Evolutionary conservation across 352 stramenopile species (phyloP).

Genomic region (Nothophytophthora sp.): DNA sequence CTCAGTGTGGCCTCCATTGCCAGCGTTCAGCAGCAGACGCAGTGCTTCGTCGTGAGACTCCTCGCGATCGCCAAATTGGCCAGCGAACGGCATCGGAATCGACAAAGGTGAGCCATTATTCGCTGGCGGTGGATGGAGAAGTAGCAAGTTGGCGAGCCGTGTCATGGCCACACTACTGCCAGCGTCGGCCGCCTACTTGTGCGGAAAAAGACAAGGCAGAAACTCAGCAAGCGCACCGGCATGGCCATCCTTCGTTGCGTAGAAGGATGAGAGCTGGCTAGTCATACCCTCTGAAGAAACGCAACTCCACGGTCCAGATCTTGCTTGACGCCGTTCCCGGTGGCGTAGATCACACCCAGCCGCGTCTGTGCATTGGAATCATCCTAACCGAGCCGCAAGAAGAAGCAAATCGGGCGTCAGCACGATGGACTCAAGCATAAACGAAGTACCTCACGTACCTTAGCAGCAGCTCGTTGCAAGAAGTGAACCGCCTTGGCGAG

Average conservation of each 20-base stretch:
- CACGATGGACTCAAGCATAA: too few species aligned
- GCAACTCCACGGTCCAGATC: slow-evolving; percentile 59
- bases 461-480: slow-evolving; percentile 54
- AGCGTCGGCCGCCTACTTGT: slow-evolving; percentile 34
- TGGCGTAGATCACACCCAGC: slow-evolving; percentile 48
- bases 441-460: too few species aligned
- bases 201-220: not conserved
- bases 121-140: slow-evolving; percentile 15
- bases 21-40: slow-evolving; percentile 53
- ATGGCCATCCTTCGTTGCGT: too few species aligned
- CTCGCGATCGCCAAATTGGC: slow-evolving; percentile 51
- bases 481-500: slow-evolving; percentile 63
- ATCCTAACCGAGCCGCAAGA: too few species aligned
- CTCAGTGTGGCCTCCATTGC: slow-evolving; percentile 35
- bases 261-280: too few species aligned
- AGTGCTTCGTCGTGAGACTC: slow-evolving; percentile 65
- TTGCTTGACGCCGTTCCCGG: slow-evolving; percentile 46
- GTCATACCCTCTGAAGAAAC: slow-evolving; percentile 46
- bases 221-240: not conserved
- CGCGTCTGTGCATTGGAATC: slow-evolving; percentile 49
- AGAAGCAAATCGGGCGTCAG: too few species aligned
- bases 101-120: not conserved
- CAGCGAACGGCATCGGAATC: slow-evolving; percentile 4
- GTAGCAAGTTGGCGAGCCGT: slow-evolving; percentile 48
- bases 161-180: slow-evolving; percentile 57